A percentile compares a stretch with the other conserved stretches of the same genome.
Conservation (phyloP, 805 yeast genomes). For the Metschnikowia borealis region DNA sequence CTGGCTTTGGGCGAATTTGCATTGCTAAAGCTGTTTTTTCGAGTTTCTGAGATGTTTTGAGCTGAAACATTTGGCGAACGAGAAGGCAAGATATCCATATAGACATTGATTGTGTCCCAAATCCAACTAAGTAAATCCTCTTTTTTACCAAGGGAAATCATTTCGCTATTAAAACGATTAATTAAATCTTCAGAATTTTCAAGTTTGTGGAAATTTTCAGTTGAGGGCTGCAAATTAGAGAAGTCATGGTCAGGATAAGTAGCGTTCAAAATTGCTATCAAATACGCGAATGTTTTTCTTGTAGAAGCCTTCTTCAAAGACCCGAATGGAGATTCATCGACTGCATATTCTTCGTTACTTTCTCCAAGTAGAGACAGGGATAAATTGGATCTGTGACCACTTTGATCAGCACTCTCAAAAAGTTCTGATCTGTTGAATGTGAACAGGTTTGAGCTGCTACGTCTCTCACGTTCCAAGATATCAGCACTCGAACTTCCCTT, state of each 20-base stretch:
- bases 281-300: slow-evolving; percentile 82
- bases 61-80: slow-evolving; percentile 23
- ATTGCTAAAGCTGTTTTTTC: slow-evolving; percentile 26
- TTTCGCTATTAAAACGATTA: slow-evolving; percentile 69
- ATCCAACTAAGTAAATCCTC: slow-evolving; percentile 55
- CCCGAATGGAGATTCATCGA: slow-evolving; percentile 76
- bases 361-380: slow-evolving; percentile 13
- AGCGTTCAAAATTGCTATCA: slow-evolving; percentile 85
- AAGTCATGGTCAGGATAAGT: slow-evolving; percentile 97
- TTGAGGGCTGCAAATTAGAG: slow-evolving; percentile 79
- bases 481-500: slow-evolving; percentile 24
- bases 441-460: slow-evolving; percentile 26
- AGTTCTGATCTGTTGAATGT: slow-evolving; percentile 18
- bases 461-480: slow-evolving; percentile 21
- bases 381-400: slow-evolving; percentile 7
- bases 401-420: slow-evolving; percentile 1
- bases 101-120: slow-evolving; percentile 84
- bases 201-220: slow-evolving; percentile 41
- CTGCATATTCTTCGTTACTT: slow-evolving; percentile 13
- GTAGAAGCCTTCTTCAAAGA: slow-evolving; percentile 83
- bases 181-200: slow-evolving; percentile 45
- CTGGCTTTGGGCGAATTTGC: slow-evolving; percentile 12
- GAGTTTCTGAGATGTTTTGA: slow-evolving; percentile 19
- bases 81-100: slow-evolving; percentile 59
- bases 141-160: slow-evolving; percentile 47